phyloP scores from a whole-genome alignment of 257 asterid species.

The Solanum sejunctum region DNA sequence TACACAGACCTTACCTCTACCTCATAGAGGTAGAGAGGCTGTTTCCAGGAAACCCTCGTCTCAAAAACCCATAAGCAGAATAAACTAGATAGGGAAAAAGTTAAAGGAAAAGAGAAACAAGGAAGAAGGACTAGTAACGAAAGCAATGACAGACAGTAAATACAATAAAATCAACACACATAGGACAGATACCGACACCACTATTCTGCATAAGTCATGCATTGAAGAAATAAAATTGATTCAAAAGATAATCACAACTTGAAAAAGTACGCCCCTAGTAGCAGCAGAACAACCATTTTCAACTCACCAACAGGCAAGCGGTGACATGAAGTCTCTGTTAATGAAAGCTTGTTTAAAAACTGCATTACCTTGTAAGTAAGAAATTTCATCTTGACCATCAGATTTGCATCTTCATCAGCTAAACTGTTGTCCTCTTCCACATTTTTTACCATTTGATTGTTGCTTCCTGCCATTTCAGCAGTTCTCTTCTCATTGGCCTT shows the following conservation, averaged over 20 bases:
- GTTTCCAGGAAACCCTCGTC: no score
- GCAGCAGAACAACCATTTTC: not conserved
- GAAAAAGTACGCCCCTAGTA: not conserved
- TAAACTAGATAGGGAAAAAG: no score
- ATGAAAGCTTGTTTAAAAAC: not conserved
- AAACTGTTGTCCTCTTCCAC: slow-evolving; percentile 30
- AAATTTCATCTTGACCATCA: slow-evolving; percentile 95
- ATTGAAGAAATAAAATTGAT: not conserved
- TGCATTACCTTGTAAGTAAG: slow-evolving; percentile 75
- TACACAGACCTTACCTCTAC: no score
- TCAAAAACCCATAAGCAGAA: no score
- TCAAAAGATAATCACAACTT: not conserved
- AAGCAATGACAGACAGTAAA: no score
- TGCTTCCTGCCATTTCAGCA: slow-evolving; percentile 24
- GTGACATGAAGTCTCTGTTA: not conserved
- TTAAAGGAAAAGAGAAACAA: no score
- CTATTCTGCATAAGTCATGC: not conserved
- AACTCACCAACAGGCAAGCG: not conserved
- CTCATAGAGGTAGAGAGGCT: no score
- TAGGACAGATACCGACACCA: no score
- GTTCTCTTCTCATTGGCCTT: slow-evolving; percentile 48
- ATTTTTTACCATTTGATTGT: slow-evolving; percentile 14
- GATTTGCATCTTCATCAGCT: slow-evolving; percentile 97
- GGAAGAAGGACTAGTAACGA: no score
- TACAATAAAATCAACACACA: no score